These are phyloP conservation scores for Margaritispora aquatica DNA, from an alignment of 495 filamentous ascomycete species.

Conservation along the genomic window DNA sequence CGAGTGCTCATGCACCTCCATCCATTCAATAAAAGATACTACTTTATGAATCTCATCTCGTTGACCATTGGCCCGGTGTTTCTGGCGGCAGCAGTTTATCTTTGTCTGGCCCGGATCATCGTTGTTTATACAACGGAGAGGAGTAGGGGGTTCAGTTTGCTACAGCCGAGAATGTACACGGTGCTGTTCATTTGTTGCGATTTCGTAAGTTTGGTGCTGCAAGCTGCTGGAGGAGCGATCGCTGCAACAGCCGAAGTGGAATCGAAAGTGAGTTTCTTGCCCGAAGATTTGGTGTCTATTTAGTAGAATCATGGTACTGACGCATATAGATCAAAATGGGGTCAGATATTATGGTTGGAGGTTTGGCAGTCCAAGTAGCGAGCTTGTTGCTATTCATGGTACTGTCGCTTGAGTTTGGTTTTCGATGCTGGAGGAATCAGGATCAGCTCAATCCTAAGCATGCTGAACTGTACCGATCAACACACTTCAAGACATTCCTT, in stretches of 20 bases:
- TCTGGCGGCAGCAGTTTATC: conserved; percentile 53
- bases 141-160: conserved; percentile 46
- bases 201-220: conserved; percentile 52
- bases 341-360: neutral
- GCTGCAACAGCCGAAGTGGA: conserved; percentile 33
- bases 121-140: conserved; percentile 47
- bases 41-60: conserved; percentile 23
- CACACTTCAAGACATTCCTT: neutral
- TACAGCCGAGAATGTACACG: conserved; percentile 46
- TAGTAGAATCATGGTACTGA: conserved; percentile 16
- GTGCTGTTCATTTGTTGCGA: conserved; percentile 51
- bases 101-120: conserved; percentile 55
- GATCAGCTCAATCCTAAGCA: conserved; percentile 21
- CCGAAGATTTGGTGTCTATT: neutral
- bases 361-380: neutral
- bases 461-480: neutral
- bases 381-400: neutral
- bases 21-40: conserved; percentile 28
- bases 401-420: neutral
- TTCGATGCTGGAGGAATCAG: neutral
- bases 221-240: conserved; percentile 53
- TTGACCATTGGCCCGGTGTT: conserved; percentile 56
- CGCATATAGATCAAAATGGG: conserved; percentile 14
- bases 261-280: neutral
- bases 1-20: conserved; percentile 33